Base-by-base conservation (phyloP, 2,329 filamentous ascomycete genomes). In the Xylariaceae sp. region DNA sequence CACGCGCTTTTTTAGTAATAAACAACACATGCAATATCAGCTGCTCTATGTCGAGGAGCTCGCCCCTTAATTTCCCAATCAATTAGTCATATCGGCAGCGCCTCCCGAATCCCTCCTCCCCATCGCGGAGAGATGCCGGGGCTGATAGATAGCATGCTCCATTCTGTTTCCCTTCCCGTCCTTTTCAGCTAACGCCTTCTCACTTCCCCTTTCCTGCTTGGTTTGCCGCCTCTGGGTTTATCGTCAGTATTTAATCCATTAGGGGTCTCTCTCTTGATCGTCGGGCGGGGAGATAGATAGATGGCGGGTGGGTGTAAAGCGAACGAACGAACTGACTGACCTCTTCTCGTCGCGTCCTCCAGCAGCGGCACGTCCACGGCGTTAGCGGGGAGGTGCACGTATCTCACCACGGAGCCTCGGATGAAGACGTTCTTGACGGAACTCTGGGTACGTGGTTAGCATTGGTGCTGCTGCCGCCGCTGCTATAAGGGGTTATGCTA, bases 401-500 rank as follows among this genome's bases (percentile, higher is more conserved):
- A 97, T 66, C 93, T 84, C 62, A 97, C 93, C 44, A 96, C 93
- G 54, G 90, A 96, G 29, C 93, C 93, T 68, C 93, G 85, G 69
- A 97, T 96, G 72, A 97, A 97, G 76, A 96, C 91, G 71, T 96
- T 96, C 79, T 96, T 96, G 64, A 96, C 92, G 18, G 91, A 85
- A 74, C 82, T 86, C 81, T 85, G 56, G 26, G n/a, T 43, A 44
- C 14, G 9, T 10, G 9, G 32, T 37, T 37, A 37, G 32, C 14
- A 37, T 16, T 10, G 32, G 14, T 4, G 14, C 6, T 14, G 5
- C 26, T 29, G 5, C 26, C n/a, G n/a, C n/a, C n/a, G n/a, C n/a
- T n/a, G 7, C 14, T 10, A 26, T 16, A 20, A 19, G 41, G 16
- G n/a, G n/a, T n/a, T n/a, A n/a, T 26, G 9, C 23, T 9, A n/a